Evolutionary conservation across 768 basidiomycete genomes (phyloP).

Genomic region (Strobilomyces echinocephalus): DNA sequence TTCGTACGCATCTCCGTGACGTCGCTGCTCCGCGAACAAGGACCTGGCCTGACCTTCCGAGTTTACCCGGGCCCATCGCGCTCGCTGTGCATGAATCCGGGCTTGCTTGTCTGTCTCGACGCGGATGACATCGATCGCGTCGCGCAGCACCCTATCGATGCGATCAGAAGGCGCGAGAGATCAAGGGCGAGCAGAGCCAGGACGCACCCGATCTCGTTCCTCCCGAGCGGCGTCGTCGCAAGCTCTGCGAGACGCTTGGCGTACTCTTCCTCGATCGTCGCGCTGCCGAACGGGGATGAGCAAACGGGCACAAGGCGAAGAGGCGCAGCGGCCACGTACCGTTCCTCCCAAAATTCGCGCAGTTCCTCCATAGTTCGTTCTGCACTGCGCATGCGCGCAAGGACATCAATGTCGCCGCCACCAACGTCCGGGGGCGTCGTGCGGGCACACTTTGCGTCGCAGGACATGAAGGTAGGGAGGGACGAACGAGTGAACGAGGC

Average conservation of each 20-base stretch:
- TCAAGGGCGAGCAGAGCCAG: not conserved
- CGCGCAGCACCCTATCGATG: slow-evolving; percentile 65
- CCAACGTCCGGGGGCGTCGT: slow-evolving; percentile 84
- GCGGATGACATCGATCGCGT: slow-evolving; percentile 73
- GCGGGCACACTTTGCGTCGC: slow-evolving; percentile 64
- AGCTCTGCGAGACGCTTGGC: slow-evolving; percentile 79
- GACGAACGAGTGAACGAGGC: too few relatives aligned
- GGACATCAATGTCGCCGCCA: slow-evolving; percentile 86
- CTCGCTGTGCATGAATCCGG: slow-evolving; percentile 63
- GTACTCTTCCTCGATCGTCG: slow-evolving; percentile 92
- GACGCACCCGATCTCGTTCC: slow-evolving; percentile 90
- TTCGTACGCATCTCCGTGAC: slow-evolving; percentile 72
- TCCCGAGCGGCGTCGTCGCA: slow-evolving; percentile 69
- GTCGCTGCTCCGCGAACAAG: slow-evolving; percentile 60
- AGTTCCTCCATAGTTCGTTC: slow-evolving; percentile 85
- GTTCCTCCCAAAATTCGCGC: slow-evolving; percentile 85
- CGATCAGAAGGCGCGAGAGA: slow-evolving; percentile 1
- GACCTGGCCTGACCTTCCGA: slow-evolving; percentile 61
- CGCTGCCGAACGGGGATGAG: slow-evolving; percentile 40
- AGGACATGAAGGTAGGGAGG: too few relatives aligned
- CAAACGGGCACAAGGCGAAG: not conserved
- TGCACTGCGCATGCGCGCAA: slow-evolving; percentile 88
- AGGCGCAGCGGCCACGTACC: slow-evolving; percentile 48
- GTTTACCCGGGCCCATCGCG: slow-evolving; percentile 68
- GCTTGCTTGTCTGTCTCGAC: slow-evolving; percentile 83